A percentile compares a stretch with the other conserved stretches of the same genome.
Evolutionary conservation across 1,284 basidiomycete species (phyloP).

Genomic region (Ganoderma lingzhi): DNA sequence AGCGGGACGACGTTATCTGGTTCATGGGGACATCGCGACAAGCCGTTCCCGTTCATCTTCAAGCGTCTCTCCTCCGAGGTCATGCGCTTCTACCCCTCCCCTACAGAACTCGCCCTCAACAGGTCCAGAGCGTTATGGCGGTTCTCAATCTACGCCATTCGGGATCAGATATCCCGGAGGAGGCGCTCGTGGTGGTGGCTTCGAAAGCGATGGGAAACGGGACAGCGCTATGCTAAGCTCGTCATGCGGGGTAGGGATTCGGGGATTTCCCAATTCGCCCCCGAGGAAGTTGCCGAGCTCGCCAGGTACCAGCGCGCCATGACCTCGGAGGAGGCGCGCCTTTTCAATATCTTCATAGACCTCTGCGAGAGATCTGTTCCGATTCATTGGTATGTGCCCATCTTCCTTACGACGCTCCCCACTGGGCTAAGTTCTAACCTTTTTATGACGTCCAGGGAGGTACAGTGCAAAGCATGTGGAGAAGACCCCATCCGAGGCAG

Average conservation of each 20-base stretch:
- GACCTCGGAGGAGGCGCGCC: neutral
- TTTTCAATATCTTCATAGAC: neutral
- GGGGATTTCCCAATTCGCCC: neutral
- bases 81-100: constrained; percentile 35
- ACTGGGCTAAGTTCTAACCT: constrained; percentile 8
- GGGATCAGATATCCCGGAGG: constrained; percentile 19
- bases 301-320: constrained; percentile 5
- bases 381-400: constrained; percentile 3
- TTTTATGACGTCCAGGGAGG: neutral
- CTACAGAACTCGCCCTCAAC: constrained; percentile 25
- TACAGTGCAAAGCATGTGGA: constrained; percentile 8
- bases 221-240: neutral
- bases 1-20: neutral
- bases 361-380: neutral
- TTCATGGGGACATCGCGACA: constrained; percentile 4
- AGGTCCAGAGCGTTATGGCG: constrained; percentile 35
- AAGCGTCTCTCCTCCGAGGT: constrained; percentile 21
- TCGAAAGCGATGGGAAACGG: constrained; percentile 1
- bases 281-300: constrained; percentile 10
- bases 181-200: constrained; percentile 6
- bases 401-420: no score
- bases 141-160: constrained; percentile 33
- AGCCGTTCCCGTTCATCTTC: constrained; percentile 20
- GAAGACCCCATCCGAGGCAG: neutral
- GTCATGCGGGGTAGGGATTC: neutral